These are phyloP conservation scores for Rhinocladiella similis DNA, from an alignment of 2,329 filamentous ascomycete species.

Conservation along the genomic window DNA sequence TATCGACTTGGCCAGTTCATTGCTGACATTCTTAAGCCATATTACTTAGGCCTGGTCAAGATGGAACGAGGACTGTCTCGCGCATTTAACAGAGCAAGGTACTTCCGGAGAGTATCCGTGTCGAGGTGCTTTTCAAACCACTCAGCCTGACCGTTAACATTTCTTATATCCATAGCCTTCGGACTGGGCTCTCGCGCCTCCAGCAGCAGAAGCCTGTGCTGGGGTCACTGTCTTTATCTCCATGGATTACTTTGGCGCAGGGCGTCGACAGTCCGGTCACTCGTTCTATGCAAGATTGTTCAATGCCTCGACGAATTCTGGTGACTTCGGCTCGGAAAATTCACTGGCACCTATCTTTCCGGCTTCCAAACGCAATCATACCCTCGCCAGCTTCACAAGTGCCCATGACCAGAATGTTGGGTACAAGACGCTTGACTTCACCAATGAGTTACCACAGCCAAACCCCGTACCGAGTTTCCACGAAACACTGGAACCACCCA, in stretches of 20 bases:
- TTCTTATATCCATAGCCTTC: not conserved
- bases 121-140: not conserved
- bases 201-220: not conserved
- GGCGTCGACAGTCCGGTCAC: conserved; percentile 8
- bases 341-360: conserved; percentile 3
- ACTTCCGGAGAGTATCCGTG: too few species aligned
- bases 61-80: too few species aligned
- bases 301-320: not conserved
- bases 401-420: conserved; percentile 3
- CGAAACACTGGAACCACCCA: conserved; percentile 10
- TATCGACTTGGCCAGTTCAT: too few species aligned
- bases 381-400: conserved; percentile 5
- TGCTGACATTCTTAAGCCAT: too few species aligned
- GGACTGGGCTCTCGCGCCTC: too few species aligned
- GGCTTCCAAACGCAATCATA: conserved; percentile 4
- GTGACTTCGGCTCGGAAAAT: conserved; percentile 6
- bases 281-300: conserved; percentile 16
- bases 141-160: not conserved
- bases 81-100: too few species aligned
- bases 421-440: conserved; percentile 12
- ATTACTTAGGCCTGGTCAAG: too few species aligned
- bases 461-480: conserved; percentile 3
- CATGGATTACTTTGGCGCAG: conserved; percentile 13
- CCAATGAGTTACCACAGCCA: conserved; percentile 1
- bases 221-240: not conserved